A percentile compares a stretch with the other conserved stretches of the same genome.
phyloP scores from a whole-genome alignment of 2,329 filamentous ascomycete species.

The Sporothrix schenckii region DNA sequence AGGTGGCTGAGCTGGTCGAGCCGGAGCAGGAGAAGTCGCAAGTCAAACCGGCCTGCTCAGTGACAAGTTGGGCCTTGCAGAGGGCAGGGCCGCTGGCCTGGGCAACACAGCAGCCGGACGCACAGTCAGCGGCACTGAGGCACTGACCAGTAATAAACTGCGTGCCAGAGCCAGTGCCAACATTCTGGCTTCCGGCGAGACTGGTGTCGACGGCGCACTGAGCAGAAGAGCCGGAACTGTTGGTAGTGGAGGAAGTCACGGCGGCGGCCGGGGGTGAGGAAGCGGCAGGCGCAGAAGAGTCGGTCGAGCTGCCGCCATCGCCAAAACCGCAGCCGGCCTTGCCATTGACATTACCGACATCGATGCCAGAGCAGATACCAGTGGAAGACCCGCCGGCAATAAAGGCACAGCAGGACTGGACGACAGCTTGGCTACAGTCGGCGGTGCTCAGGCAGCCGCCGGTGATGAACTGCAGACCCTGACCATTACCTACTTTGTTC shows the following conservation, averaged over 20 bases:
- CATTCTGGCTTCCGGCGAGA: conserved; percentile 43
- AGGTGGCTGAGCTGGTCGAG: neutral
- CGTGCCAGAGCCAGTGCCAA: conserved; percentile 38
- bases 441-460: conserved; percentile 40
- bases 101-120: conserved; percentile 40
- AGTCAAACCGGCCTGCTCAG: conserved; percentile 32
- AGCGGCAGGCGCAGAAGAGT: neutral
- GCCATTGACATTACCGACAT: conserved; percentile 36
- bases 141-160: conserved; percentile 43
- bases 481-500: conserved; percentile 39
- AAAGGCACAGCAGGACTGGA: conserved; percentile 34
- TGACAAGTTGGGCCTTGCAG: conserved; percentile 34
- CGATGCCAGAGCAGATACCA: conserved; percentile 36
- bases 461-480: conserved; percentile 41
- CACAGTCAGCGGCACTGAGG: conserved; percentile 40
- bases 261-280: conserved; percentile 1
- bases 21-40: conserved; percentile 34
- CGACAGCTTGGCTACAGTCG: conserved; percentile 39
- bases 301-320: conserved; percentile 26
- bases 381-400: conserved; percentile 33
- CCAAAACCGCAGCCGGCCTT: conserved; percentile 37
- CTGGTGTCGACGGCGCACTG: conserved; percentile 40
- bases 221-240: neutral
- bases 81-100: conserved; percentile 34
- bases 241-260: neutral